Base-by-base conservation (phyloP, 169 alveolate species). In the Plasmodium chabaudi region DNA sequence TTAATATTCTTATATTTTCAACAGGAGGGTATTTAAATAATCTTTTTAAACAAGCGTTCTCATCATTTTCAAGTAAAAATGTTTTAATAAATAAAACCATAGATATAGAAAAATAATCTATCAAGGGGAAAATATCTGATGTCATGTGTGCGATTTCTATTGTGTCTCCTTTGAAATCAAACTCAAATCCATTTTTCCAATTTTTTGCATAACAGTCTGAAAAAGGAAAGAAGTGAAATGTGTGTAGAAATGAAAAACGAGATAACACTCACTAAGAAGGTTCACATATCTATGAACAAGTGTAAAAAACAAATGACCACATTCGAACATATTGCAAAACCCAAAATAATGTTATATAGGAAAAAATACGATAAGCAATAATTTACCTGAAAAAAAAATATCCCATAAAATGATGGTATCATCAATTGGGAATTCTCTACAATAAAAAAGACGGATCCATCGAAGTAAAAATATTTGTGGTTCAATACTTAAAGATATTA, bases 361-460 rank as follows among this genome's bases (percentile, higher is more conserved):
- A 5, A 34, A 27, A 34, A 34, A 34, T 34, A 34, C 0, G 4
- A 34, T 34, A 34, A 34, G 17, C 34, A 15, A 51, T 13, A 12
- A 9, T 2, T 34, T 56, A 89, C 93, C 93, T 79, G 93, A 69
- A 19, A 89, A 72, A 12, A 93, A 55, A 17, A 74, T 72, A 39
- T 93, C 96, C 96, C 96, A 93, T 25, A 93, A 39, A 46, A 87
- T 67, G 42, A 93, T 70, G 3, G 96, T 93, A 25, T 93, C 96
- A 44, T 88, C 92, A 57, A 93, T 88, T 53, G 72, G 93, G 61
- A 91, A 92, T 69, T 95, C 97, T 60, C 97, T 87, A 56, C 96
- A 92, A 71, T 94, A 95, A 61, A 95, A 67, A 60, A 95, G 94
- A 60, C 97, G 86, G 17, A 95, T 92, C 97, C 97, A 95, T 25